Percentiles rank a stretch among this genome's conserved stretches.
Evolutionary conservation across 106 monocot genomes (phyloP).

Genomic region (Alisma plantagoaquatica): DNA sequence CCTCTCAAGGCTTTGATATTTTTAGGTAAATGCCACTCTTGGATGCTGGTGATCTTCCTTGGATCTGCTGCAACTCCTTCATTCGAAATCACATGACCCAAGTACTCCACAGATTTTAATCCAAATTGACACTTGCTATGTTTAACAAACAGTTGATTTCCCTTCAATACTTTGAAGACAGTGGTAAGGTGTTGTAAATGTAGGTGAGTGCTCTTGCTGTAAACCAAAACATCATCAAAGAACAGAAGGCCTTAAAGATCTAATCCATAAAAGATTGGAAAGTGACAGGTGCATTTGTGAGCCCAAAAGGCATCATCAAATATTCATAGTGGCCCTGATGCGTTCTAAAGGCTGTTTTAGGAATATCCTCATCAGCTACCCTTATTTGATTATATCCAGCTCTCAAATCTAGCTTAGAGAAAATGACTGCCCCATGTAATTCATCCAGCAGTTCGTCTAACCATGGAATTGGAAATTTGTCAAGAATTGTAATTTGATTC

Average conservation of each 20-base stretch:
- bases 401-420: not conserved
- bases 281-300: not conserved
- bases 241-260: not conserved
- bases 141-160: not conserved
- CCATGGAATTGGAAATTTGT: not conserved
- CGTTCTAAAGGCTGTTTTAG: not conserved
- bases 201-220: not conserved
- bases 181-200: not conserved
- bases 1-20: not conserved
- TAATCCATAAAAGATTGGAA: conserved; percentile 1
- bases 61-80: not conserved
- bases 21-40: not conserved
- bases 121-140: not conserved
- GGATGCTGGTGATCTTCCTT: not conserved
- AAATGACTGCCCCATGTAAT: not conserved
- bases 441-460: conserved; percentile 5
- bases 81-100: not conserved
- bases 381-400: not conserved
- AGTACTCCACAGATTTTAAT: not conserved
- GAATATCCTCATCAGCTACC: not conserved
- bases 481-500: not conserved
- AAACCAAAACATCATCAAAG: not conserved
- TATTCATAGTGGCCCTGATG: conserved; percentile 1
- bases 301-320: not conserved
- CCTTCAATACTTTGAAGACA: not conserved